Base-by-base conservation (phyloP, 768 basidiomycete species). In the Pisolithus albus region DNA sequence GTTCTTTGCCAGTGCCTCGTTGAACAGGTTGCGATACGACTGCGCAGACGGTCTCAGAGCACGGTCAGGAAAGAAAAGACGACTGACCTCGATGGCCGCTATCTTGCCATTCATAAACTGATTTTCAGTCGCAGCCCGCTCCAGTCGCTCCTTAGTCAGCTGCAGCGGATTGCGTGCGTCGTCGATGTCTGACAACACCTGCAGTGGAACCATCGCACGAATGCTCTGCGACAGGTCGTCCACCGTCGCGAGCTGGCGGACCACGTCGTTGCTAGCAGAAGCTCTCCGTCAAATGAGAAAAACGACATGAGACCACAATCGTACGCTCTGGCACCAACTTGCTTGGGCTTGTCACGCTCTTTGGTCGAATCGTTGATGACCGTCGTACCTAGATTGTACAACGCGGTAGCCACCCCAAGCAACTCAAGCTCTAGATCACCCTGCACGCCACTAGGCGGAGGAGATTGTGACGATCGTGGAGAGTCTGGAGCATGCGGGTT, bases 91-190 rank as follows among this genome's bases (percentile, higher is more conserved):
- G 24, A 92, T 78, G 1, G 88, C 90, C 42, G 78, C 75, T 37
- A 92, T 87, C 63, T 92, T 91, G 26, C 87, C 89, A 61, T 92
- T 89, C 85, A 90, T 88, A 57, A 90, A 92, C 61, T 91, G 90
- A 62, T 92, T 92, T 70, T 92, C 91, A 2, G 87, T 86, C 28
- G 90, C 88, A 0, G 88, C 81, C 49, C 88, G 77, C 69, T 92
- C 90, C 13, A 92, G 67, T 47, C 86, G 76, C 52, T 91, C 88
- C 56, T 81, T 80, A 16, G 90, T 90, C 47, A 90, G 72, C 61
- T 83, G 82, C 82, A 88, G 83, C 4, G 89, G 90, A 63, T 92
- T 91, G 42, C 81, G 78, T 3, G 82, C 74, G 56, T 81, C 84
- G 72, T 92, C 90, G 52, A 92, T 85, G 56, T 92, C 90, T 23